These are phyloP conservation scores for Paramecium tetraurelia DNA, from an alignment of 73 alveolate species.

Conservation along the genomic window DNA sequence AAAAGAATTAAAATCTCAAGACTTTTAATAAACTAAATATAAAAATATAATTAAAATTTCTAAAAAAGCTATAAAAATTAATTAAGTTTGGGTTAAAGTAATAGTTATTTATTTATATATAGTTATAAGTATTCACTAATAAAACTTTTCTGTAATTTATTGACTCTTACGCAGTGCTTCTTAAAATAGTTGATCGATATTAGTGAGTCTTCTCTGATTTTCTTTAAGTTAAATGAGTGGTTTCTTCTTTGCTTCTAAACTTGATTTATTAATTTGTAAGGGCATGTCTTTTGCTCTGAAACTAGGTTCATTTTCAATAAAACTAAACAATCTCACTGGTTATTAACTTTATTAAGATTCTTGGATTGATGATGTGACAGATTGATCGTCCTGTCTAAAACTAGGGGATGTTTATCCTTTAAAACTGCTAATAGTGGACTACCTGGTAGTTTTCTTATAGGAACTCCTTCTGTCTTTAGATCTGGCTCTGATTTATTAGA, in stretches of 20 bases:
- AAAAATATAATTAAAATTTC: background rate
- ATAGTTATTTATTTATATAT: background rate
- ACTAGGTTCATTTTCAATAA: constrained; percentile 35
- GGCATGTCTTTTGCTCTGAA: constrained; percentile 48
- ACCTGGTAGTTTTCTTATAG: background rate
- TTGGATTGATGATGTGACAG: background rate
- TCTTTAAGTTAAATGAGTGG: background rate
- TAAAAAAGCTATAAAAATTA: too few relatives aligned
- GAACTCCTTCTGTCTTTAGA: constrained; percentile 39
- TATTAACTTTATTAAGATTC: background rate
- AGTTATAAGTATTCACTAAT: background rate
- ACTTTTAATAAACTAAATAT: too few relatives aligned
- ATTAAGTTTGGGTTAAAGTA: background rate
- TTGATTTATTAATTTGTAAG: background rate
- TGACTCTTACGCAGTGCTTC: background rate
- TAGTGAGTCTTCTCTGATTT: background rate
- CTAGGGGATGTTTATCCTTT: constrained; percentile 29
- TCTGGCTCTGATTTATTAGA: constrained; percentile 17
- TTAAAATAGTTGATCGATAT: background rate
- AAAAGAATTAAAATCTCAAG: background rate
- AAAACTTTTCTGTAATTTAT: background rate
- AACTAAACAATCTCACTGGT: constrained; percentile 17
- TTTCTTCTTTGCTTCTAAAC: background rate
- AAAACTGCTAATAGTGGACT: background rate
- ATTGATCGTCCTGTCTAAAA: background rate